Base-by-base conservation (phyloP, 2,329 filamentous ascomycete genomes). In the Ilyonectria destructans region DNA sequence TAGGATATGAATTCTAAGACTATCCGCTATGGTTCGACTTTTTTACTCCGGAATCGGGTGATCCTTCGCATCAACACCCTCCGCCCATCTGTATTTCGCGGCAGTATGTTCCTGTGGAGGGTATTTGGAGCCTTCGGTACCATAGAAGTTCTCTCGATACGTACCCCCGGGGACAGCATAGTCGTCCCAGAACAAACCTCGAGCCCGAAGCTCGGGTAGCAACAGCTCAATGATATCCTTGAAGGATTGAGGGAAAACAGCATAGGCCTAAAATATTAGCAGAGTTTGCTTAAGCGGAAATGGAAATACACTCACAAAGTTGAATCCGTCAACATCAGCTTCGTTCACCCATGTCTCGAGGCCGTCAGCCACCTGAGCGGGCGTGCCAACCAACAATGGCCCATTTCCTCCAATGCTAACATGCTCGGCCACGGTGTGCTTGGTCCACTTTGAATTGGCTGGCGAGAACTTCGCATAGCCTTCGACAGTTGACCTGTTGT, bases 271-370 rank as follows among this genome's bases (percentile, higher is more conserved):
- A 7, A 2, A 1, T 15, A 56, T 75, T 43, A 67, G 48, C 15
- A 1, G 4, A 2, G 17, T 2, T 26, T 13, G 12, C 6, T 3
- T 8, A 46, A 1, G 1, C 0, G 1, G 21, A 6, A 13, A 8
- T 12, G 6, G 54, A 9, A 3, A 6, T 12, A 3, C 46, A 79
- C 87, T 82, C 77, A 90, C 90, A 77, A 94, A 86, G 75, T 94
- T 94, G 80, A 94, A 94, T 0, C 92, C 92, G 75, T 94, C 92
- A 1, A 94, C 87, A 71, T 93, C 92, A 0, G 90, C 91, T 77
- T 93, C 91, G 6, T 82, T 75, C 0, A 93, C 83, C 91, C 92
- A 94, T 1, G 83, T 80, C 79, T 94, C 90, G 63, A 94, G 83
- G 49, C 87, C 85, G 75, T 94, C 91, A 0, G 90, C 92, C 1